Percentiles rank a stretch among this genome's conserved stretches.
Conservation (phyloP, 2,329 filamentous ascomycete genomes). For the Rhinocladiella similis region DNA sequence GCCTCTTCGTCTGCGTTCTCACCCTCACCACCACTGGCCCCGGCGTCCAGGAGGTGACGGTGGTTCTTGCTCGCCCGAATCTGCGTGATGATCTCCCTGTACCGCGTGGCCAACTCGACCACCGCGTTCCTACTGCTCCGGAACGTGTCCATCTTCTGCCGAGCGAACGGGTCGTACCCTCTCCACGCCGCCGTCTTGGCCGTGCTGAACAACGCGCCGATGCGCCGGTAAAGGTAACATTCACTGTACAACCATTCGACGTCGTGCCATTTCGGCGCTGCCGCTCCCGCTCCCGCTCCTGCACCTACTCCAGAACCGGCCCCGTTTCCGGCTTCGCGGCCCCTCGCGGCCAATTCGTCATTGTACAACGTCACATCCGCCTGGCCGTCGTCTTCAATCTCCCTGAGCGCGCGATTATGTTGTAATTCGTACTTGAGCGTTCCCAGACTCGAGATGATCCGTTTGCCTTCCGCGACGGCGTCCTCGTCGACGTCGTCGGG, state of each 20-base stretch:
- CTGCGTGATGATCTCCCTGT: conserved; percentile 28
- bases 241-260: conserved; percentile 88
- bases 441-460: conserved; percentile 75
- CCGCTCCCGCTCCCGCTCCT: too few species aligned
- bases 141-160: conserved; percentile 34
- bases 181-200: conserved; percentile 79
- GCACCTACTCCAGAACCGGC: too few species aligned
- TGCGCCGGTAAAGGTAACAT: conserved; percentile 87
- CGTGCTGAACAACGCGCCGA: conserved; percentile 70
- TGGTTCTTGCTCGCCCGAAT: conserved; percentile 30
- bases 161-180: conserved; percentile 55
- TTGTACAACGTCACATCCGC: conserved; percentile 81
- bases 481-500: conserved; percentile 60
- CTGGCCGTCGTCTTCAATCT: conserved; percentile 68
- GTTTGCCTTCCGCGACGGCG: conserved; percentile 78
- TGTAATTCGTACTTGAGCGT: conserved; percentile 92
- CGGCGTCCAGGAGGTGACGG: conserved; percentile 48
- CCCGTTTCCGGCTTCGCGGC: neutral
- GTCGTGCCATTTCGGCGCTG: conserved; percentile 68
- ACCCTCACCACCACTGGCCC: neutral
- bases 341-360: conserved; percentile 71
- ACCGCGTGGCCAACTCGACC: conserved; percentile 29
- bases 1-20: conserved; percentile 44
- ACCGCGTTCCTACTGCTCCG: conserved; percentile 31
- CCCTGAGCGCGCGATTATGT: conserved; percentile 71